These are phyloP conservation scores for Pleurotus sapidus DNA, from an alignment of 768 basidiomycete species.

Conservation along the genomic window DNA sequence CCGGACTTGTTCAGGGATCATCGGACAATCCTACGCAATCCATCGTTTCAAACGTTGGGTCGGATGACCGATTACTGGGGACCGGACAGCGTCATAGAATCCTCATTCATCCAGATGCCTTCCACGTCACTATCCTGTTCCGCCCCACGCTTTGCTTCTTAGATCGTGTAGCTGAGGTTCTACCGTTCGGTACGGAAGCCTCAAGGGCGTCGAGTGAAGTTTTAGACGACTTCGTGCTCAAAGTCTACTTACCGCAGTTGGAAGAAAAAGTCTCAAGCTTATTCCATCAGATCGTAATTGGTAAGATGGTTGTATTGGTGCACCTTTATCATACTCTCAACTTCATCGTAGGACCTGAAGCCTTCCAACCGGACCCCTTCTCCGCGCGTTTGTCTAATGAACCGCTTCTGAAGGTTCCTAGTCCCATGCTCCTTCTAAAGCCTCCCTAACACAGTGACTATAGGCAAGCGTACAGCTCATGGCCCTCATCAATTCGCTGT, in stretches of 20 bases:
- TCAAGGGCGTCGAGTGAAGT: constrained; percentile 67
- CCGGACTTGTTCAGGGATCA: constrained; percentile 80
- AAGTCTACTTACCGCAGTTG: constrained; percentile 89
- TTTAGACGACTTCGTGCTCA: constrained; percentile 90
- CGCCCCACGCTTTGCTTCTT: constrained; percentile 89
- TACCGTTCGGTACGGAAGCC: constrained; percentile 72
- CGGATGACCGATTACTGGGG: constrained; percentile 73
- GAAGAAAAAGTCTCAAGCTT: constrained; percentile 90
- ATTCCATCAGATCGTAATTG: constrained; percentile 82
- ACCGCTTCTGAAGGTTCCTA: constrained; percentile 74
- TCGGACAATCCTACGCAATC: constrained; percentile 63
- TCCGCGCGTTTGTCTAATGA: constrained; percentile 62
- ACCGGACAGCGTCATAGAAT: constrained; percentile 79
- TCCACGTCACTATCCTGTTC: constrained; percentile 93
- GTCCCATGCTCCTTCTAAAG: neutral
- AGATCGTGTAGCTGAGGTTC: constrained; percentile 61
- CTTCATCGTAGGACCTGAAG: constrained; percentile 61
- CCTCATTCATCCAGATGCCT: constrained; percentile 87
- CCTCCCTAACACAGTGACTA: constrained; percentile 4
- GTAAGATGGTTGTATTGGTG: constrained; percentile 34
- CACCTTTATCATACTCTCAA: neutral
- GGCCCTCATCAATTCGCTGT: constrained; percentile 88
- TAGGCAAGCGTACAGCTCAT: constrained; percentile 84
- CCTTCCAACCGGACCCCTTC: constrained; percentile 79
- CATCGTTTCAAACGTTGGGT: constrained; percentile 55